Evolutionary conservation across 768 basidiomycete species (phyloP).

Genomic region (Suillus sp.): DNA sequence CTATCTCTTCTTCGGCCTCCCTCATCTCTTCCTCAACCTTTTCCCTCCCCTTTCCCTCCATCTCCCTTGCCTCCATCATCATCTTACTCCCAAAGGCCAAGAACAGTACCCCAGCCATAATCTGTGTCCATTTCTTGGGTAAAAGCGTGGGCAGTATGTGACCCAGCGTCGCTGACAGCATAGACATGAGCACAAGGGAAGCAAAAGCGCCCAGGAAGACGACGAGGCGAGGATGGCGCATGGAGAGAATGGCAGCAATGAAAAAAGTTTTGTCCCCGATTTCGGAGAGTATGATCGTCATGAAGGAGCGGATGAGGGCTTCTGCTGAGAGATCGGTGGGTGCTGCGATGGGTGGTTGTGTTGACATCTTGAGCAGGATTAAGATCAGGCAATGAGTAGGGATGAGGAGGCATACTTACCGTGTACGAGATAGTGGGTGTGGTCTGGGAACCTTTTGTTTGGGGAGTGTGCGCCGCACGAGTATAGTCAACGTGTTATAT

Average conservation of each 20-base stretch:
- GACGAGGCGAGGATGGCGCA: slow-evolving; percentile 83
- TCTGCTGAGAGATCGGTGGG: slow-evolving; percentile 21
- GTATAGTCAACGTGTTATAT: background rate
- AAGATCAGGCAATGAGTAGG: background rate
- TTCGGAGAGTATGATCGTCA: slow-evolving; percentile 91
- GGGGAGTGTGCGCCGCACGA: background rate
- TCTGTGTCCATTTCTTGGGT: slow-evolving; percentile 67
- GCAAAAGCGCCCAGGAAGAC: slow-evolving; percentile 91
- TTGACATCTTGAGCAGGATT: background rate
- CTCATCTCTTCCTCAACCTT: slow-evolving; percentile 94
- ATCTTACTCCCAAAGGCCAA: slow-evolving; percentile 90
- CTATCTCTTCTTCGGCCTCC: slow-evolving; percentile 95
- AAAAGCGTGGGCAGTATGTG: slow-evolving; percentile 85
- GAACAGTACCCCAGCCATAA: slow-evolving; percentile 80
- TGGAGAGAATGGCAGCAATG: slow-evolving; percentile 88
- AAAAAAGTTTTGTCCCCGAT: slow-evolving; percentile 95
- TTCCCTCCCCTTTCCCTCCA: slow-evolving; percentile 67
- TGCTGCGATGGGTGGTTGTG: background rate
- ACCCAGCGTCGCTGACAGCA: slow-evolving; percentile 92
- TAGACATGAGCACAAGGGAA: slow-evolving; percentile 89
- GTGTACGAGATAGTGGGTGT: background rate
- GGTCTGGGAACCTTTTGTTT: background rate
- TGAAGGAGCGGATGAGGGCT: slow-evolving; percentile 76
- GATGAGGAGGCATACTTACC: background rate
- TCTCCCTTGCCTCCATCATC: slow-evolving; percentile 80